Evolutionary conservation across 441 rosid genomes (phyloP).

Genomic region (Erodium chrysanthum): DNA sequence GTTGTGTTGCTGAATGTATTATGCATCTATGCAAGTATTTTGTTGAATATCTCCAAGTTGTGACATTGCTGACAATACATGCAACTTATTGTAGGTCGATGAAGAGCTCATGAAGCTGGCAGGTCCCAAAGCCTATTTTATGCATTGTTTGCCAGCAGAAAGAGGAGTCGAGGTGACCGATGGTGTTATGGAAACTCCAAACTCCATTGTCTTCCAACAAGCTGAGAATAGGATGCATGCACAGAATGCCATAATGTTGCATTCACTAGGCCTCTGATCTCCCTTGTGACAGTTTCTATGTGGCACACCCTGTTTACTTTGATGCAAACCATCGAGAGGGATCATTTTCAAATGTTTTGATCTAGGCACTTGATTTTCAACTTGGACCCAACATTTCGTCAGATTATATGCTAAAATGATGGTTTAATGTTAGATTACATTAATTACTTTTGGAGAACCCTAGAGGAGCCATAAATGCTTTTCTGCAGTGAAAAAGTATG

Average conservation of each 20-base stretch:
- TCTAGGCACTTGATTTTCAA: not conserved
- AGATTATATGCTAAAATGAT: not conserved
- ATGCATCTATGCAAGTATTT: not conserved
- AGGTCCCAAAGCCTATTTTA: conserved; percentile 74
- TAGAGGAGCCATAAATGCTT: not conserved
- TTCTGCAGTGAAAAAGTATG: not conserved
- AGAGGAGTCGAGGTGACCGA: conserved; percentile 91
- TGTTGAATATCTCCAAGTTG: too few species aligned
- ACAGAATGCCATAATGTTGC: conserved; percentile 88
- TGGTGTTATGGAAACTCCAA: conserved; percentile 75
- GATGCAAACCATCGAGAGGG: conserved; percentile 12
- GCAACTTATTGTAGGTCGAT: conserved; percentile 49
- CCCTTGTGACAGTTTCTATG: not conserved
- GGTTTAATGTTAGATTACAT: not conserved
- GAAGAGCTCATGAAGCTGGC: conserved; percentile 80
- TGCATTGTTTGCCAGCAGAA: conserved; percentile 98
- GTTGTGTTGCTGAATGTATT: not conserved
- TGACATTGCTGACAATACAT: not conserved
- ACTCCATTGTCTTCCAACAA: conserved; percentile 93
- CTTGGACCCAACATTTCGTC: not conserved
- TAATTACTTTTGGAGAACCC: not conserved
- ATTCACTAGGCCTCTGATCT: conserved; percentile 50
- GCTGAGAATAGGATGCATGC: conserved; percentile 98
- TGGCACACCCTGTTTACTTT: not conserved
- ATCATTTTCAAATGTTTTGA: not conserved